Base-by-base conservation (phyloP, 169 alveolate genomes). In the Besnoitia besnoiti region DNA sequence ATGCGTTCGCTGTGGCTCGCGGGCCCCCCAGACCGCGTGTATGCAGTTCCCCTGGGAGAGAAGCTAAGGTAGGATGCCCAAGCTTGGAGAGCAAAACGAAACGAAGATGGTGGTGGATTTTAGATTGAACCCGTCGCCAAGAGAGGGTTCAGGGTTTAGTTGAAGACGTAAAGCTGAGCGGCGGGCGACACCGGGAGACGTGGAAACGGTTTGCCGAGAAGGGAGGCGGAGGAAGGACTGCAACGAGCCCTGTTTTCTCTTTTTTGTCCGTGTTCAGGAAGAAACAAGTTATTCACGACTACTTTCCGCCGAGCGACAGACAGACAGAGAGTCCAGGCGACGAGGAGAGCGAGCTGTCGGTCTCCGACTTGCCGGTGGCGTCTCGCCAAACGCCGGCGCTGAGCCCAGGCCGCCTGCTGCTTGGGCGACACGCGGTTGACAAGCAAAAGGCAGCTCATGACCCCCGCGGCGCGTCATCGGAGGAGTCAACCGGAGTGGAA, bases 21-120 rank as follows among this genome's bases (percentile, higher is more conserved):
- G 19, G 87, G 87, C 0, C 87, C 87, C 49, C 87, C 87, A 8
- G 61, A 77, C 40, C 87, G 59, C 21, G 61, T 37, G 10, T 77
- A 77, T 55, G 61, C 49, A 2, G 61, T 77, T 27, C 87, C 87
- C 40, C 47, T 77, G 61, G 19, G 3, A 42, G 44, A 77, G 21
- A 19, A 42, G 12, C 47, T 77, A 21, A 37, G 87, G 87, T 77
- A 37, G 59, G 87, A 14, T 8, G 30, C n/a, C 67, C 67, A n/a
- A 3, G 67, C 33, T n/a, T 16, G 27, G 12, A 5, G 24, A 55
- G 67, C 4, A 55, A n/a, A 5, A n/a, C 12, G 67, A 16, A 55
- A 16, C 67, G 27, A 16, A 3, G 67, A 55, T 21, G 12, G 4
- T 19, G 7, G 67, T n/a, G n/a, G n/a, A n/a, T n/a, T n/a, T n/a